A percentile compares a stretch with the other conserved stretches of the same genome.
Conservation (phyloP, 1,139 yeast genomes). For the Saccharomyces hybrid region DNA sequence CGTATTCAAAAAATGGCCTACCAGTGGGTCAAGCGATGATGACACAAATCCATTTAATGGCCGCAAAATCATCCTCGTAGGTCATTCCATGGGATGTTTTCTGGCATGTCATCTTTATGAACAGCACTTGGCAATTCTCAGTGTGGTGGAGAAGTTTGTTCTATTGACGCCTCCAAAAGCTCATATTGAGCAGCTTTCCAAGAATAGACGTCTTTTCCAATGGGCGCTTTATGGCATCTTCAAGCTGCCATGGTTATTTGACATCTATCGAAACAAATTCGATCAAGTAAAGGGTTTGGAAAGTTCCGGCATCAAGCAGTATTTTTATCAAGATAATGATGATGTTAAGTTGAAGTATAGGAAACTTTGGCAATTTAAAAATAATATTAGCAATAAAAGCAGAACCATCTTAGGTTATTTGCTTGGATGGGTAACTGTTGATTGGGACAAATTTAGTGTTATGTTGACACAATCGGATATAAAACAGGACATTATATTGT, state of each 20-base stretch:
- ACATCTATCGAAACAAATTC: conserved; percentile 24
- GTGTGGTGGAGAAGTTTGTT: conserved; percentile 9
- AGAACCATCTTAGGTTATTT: conserved; percentile 24
- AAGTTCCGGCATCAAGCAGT: conserved; percentile 28
- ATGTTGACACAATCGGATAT: neutral
- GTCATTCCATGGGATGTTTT: conserved; percentile 32
- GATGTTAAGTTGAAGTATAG: conserved; percentile 13
- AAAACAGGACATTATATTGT: conserved; percentile 8
- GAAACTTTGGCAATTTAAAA: conserved; percentile 25
- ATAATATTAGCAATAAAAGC: conserved; percentile 26
- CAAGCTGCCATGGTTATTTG: conserved; percentile 22
- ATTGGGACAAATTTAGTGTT: conserved; percentile 16
- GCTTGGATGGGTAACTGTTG: conserved; percentile 26
- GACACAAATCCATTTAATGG: conserved; percentile 6
- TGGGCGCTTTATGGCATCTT: conserved; percentile 13
- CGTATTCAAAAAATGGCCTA: neutral
- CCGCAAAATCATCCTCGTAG: conserved; percentile 11
- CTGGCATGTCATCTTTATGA: conserved; percentile 18
- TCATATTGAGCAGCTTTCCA: conserved; percentile 12
- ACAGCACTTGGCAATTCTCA: conserved; percentile 4
- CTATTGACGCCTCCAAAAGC: conserved; percentile 26
- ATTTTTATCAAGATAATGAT: conserved; percentile 16
- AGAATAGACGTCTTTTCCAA: conserved; percentile 12
- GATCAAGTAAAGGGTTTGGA: conserved; percentile 28
- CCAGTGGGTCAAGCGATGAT: neutral